Evolutionary conservation across 2,329 filamentous ascomycete genomes (phyloP).

Genomic region (Rutstroemia sp.): DNA sequence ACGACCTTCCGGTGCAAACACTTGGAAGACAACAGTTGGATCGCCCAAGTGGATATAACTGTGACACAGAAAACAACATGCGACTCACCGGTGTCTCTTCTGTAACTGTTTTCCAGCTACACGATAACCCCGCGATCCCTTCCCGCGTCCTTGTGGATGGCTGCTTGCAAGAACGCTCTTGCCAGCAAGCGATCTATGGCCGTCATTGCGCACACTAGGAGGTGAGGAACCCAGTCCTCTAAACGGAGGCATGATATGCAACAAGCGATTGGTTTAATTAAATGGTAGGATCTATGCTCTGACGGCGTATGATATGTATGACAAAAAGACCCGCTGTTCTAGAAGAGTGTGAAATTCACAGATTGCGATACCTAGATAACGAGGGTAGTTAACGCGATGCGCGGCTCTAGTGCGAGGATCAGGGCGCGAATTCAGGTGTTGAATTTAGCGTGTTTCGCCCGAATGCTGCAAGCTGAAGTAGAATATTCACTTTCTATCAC

Average conservation of each 20-base stretch:
- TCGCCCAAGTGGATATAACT: background rate
- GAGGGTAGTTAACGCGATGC: too few species aligned
- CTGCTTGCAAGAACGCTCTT: background rate
- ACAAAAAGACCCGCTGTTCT: too few species aligned
- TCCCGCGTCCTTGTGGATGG: constrained; percentile 11
- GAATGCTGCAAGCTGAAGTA: too few species aligned
- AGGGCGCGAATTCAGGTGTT: too few species aligned
- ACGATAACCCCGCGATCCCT: constrained; percentile 10
- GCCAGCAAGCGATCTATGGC: background rate
- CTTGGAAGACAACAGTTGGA: background rate
- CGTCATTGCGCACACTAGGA: background rate
- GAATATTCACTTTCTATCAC: too few species aligned
- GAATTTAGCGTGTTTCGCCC: too few species aligned
- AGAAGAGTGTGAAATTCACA: too few species aligned
- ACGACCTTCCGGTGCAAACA: background rate
- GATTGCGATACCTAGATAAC: too few species aligned
- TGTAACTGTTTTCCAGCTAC: constrained; percentile 4
- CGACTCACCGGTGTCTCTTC: constrained; percentile 9
- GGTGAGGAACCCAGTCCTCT: background rate
- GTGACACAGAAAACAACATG: background rate
- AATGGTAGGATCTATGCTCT: background rate
- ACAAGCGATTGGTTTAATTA: background rate
- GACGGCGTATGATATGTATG: background rate
- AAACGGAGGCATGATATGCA: background rate
- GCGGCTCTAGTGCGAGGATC: too few species aligned